Base-by-base conservation (phyloP, 2,329 filamentous ascomycete genomes). In the Raffaelea deltoideospora region DNA sequence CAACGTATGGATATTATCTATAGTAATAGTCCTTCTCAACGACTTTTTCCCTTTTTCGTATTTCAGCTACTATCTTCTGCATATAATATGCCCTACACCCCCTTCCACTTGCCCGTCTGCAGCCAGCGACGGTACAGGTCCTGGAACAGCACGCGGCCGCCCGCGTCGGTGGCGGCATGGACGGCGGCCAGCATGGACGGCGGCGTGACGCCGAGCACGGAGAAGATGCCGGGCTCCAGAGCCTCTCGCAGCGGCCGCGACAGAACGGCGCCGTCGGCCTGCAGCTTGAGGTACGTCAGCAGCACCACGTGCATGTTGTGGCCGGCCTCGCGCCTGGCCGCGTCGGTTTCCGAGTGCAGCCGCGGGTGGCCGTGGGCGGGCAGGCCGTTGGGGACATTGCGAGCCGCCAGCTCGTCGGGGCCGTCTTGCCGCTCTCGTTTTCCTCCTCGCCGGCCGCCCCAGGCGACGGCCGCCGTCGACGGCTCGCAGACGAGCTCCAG, bases 51-150 rank as follows among this genome's bases (percentile, higher is more conserved):
- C n/a, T n/a, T n/a, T n/a, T n/a, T n/a, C n/a, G n/a, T n/a, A n/a
- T n/a, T n/a, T n/a, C n/a, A n/a, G n/a, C n/a, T n/a, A n/a, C n/a
- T n/a, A n/a, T n/a, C n/a, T n/a, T n/a, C n/a, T n/a, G n/a, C n/a
- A n/a, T n/a, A n/a, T n/a, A n/a, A n/a, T n/a, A n/a, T 7, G 3
- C 13, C 14, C 53, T 60, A 73, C 19, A 74, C 62, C 24, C 70
- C 71, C 35, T 56, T 72, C 72, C 73, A 77, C 58, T 74, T 76
- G 30, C 72, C 72, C 58, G 76, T 76, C 53, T 64, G 71, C 50
- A 61, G 61, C 50, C 73, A 79, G 51, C 66, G 59, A 48, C 64
- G 69, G 43, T 67, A 76, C 59, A 77, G 58, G 41, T 68, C 65
- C 44, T 61, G 61, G 51, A 76, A 62, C 21, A 79, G 64, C 1